Base-by-base conservation (phyloP, 352 stramenopile genomes). In the Phytophthora lateralis region DNA sequence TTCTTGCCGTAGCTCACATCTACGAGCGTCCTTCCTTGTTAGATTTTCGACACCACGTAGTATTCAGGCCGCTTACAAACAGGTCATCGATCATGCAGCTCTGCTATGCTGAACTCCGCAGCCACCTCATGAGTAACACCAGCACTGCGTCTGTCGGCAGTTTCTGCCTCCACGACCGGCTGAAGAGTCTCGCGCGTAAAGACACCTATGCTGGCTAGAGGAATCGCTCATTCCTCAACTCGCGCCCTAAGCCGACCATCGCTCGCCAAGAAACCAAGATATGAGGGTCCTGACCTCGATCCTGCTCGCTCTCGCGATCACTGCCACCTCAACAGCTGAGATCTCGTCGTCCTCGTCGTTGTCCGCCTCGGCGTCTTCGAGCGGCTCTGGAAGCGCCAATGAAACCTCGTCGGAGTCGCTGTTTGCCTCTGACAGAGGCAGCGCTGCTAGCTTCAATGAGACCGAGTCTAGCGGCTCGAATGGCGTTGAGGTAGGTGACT, bases 201-300 rank as follows among this genome's bases (percentile, higher is more conserved):
- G 10, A 60, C 32, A 54, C 34, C 17, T 18, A 12, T 11, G 30
- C 17, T 38, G 3, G 26, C 14, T 48, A 32, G n/a, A 9, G 21
- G 20, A 35, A 12, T n/a, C 18, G 0, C 17, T 53, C 66, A 74
- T 63, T 74, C 37, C 55, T 55, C 55, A 71, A 71, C 21, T 63
- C 47, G 34, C 65, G 18, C 21, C 24, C n/a, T 45, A 12, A 4
- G 26, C 35, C 24, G 17, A 50, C 21, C n/a, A 50, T 24, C 20
- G 17, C 3, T 14, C 30, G 24, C 29, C 11, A 62, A 56, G 32
- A 24, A 26, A 20, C n/a, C 15, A 59, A 38, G 32, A 47, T 6
- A 80, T 80, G 72, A 80, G 77, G 53, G 64, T 77, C 54, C 37
- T 70, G 30, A 63, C 65, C 15, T 48, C 68, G 17, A 51, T 77